Conservation (phyloP, 768 basidiomycete species). For the Hemileccinum rubropunctum region DNA sequence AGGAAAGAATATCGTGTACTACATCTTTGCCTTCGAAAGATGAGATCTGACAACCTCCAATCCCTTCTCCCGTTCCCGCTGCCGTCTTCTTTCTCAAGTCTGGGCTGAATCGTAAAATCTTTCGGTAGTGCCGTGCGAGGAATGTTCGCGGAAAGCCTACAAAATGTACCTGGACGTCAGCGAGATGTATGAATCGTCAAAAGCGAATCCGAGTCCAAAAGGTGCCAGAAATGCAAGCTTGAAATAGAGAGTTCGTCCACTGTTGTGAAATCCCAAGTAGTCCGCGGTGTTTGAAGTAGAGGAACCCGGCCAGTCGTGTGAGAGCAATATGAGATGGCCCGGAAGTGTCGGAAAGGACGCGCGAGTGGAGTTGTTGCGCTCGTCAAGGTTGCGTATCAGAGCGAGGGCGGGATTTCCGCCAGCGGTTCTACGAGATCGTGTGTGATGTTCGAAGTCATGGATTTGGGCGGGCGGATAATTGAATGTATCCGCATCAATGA, state of each 20-base stretch:
- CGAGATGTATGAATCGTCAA: constrained; percentile 54
- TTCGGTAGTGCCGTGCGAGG: constrained; percentile 58
- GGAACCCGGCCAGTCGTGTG: constrained; percentile 39
- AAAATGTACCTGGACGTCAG: constrained; percentile 42
- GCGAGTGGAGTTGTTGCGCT: constrained; percentile 35
- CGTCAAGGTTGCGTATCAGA: constrained; percentile 58
- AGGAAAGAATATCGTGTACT: constrained; percentile 52
- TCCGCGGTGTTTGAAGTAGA: constrained; percentile 39
- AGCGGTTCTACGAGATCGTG: constrained; percentile 56
- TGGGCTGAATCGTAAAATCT: constrained; percentile 51
- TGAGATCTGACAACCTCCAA: constrained; percentile 36
- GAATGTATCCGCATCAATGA: constrained; percentile 58
- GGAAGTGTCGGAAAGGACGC: constrained; percentile 42
- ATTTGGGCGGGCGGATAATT: constrained; percentile 55
- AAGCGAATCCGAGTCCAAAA: constrained; percentile 44
- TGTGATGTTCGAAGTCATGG: constrained; percentile 42
- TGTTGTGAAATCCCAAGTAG: constrained; percentile 13
- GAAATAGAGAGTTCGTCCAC: constrained; percentile 28
- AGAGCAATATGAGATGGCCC: constrained; percentile 49
- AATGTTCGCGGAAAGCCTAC: constrained; percentile 60
- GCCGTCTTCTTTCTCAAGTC: constrained; percentile 49
- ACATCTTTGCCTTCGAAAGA: constrained; percentile 51
- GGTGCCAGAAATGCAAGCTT: constrained; percentile 43
- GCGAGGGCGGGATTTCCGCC: constrained; percentile 72
- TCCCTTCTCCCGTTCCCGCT: constrained; percentile 41